Conservation (phyloP, 2,329 filamentous ascomycete species). For the Pestalotiopsis sp. region DNA sequence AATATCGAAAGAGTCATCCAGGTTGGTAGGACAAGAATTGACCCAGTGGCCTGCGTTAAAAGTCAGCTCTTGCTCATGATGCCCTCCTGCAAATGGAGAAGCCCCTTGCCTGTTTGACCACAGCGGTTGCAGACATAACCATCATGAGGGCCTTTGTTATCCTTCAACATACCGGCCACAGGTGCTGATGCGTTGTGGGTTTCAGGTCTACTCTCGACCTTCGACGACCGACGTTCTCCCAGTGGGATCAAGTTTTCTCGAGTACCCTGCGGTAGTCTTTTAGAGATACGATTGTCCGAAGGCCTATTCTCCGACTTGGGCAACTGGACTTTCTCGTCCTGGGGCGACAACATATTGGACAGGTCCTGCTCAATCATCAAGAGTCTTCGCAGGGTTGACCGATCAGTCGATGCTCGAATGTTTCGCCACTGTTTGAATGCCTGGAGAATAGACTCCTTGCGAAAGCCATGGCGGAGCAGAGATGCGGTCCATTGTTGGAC, state of each 20-base stretch:
- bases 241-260: conserved; percentile 16
- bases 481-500: conserved; percentile 24
- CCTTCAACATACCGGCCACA: not conserved
- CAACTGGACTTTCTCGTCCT: not conserved
- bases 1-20: conserved; percentile 41
- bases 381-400: conserved; percentile 28
- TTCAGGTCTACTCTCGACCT: not conserved
- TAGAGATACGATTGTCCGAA: not conserved
- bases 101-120: conserved; percentile 29
- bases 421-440: conserved; percentile 27
- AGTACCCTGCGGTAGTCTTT: not conserved
- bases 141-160: not conserved
- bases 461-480: conserved; percentile 22
- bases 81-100: not conserved
- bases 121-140: conserved; percentile 38
- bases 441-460: conserved; percentile 18
- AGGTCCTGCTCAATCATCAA: conserved; percentile 28
- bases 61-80: conserved; percentile 12
- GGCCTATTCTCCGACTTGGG: not conserved
- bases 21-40: conserved; percentile 43
- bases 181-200: not conserved
- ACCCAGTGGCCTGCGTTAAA: conserved; percentile 39
- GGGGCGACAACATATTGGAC: conserved; percentile 6
- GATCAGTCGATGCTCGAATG: conserved; percentile 21
- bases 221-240: not conserved